Evolutionary conservation across 768 basidiomycete genomes (phyloP).

Genomic region (Ramaria rubella): DNA sequence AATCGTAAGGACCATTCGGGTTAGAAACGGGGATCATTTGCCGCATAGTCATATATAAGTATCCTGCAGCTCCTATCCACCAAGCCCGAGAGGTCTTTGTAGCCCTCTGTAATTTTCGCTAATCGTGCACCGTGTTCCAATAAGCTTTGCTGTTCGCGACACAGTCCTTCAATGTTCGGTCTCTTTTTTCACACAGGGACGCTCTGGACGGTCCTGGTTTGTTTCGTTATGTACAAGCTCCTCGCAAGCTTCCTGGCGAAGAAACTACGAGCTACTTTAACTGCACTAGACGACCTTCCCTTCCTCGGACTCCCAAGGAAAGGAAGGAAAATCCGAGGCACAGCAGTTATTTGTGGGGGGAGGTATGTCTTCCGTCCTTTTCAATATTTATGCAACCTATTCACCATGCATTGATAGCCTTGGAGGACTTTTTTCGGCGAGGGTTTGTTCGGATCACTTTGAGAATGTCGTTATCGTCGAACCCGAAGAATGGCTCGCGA

Average conservation of each 20-base stretch:
- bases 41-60: too few species aligned
- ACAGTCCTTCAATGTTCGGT: too few species aligned
- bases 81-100: too few species aligned
- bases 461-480: constrained; percentile 16
- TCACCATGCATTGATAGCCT: constrained; percentile 8
- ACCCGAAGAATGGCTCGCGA: constrained; percentile 13
- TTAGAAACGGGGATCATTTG: too few species aligned
- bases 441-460: constrained; percentile 15
- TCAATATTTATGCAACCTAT: neutral
- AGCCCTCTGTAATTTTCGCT: too few species aligned
- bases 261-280: neutral
- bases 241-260: neutral
- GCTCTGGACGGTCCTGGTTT: too few species aligned
- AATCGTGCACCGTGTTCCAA: too few species aligned
- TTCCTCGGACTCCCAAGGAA: neutral
- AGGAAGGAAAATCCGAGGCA: neutral
- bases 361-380: constrained; percentile 4
- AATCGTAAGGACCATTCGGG: too few species aligned
- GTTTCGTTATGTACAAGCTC: too few species aligned
- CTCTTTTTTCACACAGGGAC: too few species aligned
- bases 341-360: constrained; percentile 7
- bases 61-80: too few species aligned
- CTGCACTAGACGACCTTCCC: neutral
- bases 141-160: too few species aligned
- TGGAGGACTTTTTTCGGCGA: constrained; percentile 14